Evolutionary conservation across 2,329 filamentous ascomycete species (phyloP), one percentile per base, ranked within the genome.

Genomic region (Fusarium nelsonii): DNA sequence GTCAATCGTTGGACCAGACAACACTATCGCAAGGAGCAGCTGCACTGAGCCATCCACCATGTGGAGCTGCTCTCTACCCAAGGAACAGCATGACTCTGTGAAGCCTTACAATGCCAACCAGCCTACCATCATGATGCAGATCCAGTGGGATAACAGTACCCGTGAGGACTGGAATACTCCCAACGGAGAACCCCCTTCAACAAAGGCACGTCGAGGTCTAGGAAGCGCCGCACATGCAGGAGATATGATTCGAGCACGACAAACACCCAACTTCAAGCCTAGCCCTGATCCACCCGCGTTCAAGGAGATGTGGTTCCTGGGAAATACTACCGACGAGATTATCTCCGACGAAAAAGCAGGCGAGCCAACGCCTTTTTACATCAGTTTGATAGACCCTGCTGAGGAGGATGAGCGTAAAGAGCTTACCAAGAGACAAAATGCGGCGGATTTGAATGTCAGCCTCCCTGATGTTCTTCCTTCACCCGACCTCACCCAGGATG

Each of bases 1-100:
- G 64, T 97, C 93, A 0, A 86, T 97, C 16, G 87, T 92, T 16
- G 91, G 91, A 7, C 88, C 93, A 0, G 87, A 92, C 70, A 89
- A 91, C 50, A 85, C 86, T 0, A 81, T 85, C 3, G 81, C 87
- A n/a, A 85, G 88, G 55, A 87, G 87, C 23, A 88, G 87, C 8
- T 98, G 94, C 71, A 89, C 94, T 6, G 82, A 84, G 9, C 91
- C 91, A 1, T 84, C 88, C 11, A 92, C 91, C 0, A 79, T 96
- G 56, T 98, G 94, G 94, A 97, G 91, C 76, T 98, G 94, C 77
- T 87, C 90, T 12, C 79, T 97, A 16, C 93, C 94, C 4, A 93
- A 93, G 76, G 92, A 94, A 71, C 81, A 92, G 63, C 92, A 94
- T 43, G 80, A 85, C 5, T 84, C 85, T 2, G 87, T 90, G 43